Evolutionary conservation across 1,284 basidiomycete genomes (phyloP).

Genomic region (Bondarzewia mesenterica): DNA sequence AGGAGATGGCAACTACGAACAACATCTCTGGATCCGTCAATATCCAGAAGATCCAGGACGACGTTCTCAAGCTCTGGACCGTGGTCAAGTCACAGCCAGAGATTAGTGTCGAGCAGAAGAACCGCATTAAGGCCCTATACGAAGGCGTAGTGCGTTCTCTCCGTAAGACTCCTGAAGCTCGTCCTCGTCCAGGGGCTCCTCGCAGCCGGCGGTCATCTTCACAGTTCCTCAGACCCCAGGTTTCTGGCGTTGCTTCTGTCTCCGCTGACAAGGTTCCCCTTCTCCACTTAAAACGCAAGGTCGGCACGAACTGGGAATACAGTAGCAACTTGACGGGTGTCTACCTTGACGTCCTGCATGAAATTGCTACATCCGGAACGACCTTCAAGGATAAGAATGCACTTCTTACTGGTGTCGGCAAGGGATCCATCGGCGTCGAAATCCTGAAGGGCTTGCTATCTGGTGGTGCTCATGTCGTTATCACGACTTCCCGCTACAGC

Average conservation of each 20-base stretch:
- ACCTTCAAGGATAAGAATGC: constrained; percentile 99
- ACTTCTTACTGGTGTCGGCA: constrained; percentile 94
- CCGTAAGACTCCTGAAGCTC: constrained; percentile 55
- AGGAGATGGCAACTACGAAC: constrained; percentile 97
- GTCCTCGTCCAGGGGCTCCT: constrained; percentile 41
- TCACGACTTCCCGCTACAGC: constrained; percentile 94
- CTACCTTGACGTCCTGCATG: constrained; percentile 93
- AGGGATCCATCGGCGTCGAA: constrained; percentile 96
- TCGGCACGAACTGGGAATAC: constrained; percentile 95
- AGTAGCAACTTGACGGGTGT: constrained; percentile 93
- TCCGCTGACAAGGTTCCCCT: constrained; percentile 90
- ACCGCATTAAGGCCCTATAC: constrained; percentile 94
- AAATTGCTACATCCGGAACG: constrained; percentile 96
- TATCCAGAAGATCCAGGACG: constrained; percentile 94
- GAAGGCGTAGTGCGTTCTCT: constrained; percentile 88
- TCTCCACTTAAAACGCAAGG: constrained; percentile 94
- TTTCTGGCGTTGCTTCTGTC: constrained; percentile 69
- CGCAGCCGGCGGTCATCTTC: constrained; percentile 84
- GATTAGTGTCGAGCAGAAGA: constrained; percentile 95
- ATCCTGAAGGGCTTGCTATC: constrained; percentile 94
- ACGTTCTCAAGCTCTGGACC: constrained; percentile 94
- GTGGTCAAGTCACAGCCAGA: constrained; percentile 95
- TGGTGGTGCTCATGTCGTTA: constrained; percentile 92
- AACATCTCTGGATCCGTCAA: constrained; percentile 77
- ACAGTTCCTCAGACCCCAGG: constrained; percentile 88